Conservation (phyloP, 129 eudicot genomes). For the Lactuca sativa region DNA sequence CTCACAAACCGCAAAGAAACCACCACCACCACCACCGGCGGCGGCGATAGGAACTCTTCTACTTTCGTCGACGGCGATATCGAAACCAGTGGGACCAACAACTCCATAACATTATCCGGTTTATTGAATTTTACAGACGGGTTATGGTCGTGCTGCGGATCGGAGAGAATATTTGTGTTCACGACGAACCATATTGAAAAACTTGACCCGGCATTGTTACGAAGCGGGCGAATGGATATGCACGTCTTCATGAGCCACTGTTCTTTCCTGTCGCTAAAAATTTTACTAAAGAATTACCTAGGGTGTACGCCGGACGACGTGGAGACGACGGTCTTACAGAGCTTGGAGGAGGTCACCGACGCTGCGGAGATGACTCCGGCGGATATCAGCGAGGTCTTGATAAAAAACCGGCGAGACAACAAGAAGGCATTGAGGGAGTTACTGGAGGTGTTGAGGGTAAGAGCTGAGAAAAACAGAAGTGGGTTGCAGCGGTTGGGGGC, state of each 20-base stretch:
- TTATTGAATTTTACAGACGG: slow-evolving; percentile 89
- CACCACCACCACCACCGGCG: background rate
- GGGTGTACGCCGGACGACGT: slow-evolving; percentile 56
- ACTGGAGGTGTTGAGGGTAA: slow-evolving; percentile 48
- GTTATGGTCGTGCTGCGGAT: slow-evolving; percentile 92
- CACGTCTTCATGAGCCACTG: slow-evolving; percentile 82
- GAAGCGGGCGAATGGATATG: slow-evolving; percentile 98
- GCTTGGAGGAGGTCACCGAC: slow-evolving; percentile 47
- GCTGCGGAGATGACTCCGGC: slow-evolving; percentile 87
- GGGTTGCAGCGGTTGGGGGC: background rate
- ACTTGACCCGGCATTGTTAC: slow-evolving; percentile 92
- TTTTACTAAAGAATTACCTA: slow-evolving; percentile 65
- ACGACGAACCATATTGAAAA: slow-evolving; percentile 89
- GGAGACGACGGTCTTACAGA: slow-evolving; percentile 25
- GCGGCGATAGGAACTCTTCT: background rate
- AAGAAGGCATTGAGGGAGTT: slow-evolving; percentile 62
- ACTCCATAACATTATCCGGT: slow-evolving; percentile 71
- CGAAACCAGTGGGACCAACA: slow-evolving; percentile 41
- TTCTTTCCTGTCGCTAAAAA: slow-evolving; percentile 52
- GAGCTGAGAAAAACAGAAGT: slow-evolving; percentile 42
- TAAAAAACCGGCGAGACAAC: slow-evolving; percentile 68
- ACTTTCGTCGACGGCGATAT: slow-evolving; percentile 5
- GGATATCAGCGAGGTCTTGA: slow-evolving; percentile 81
- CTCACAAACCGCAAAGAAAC: slow-evolving; percentile 51
- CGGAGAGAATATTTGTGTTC: slow-evolving; percentile 90